Base-by-base conservation (phyloP, 768 basidiomycete genomes). In the Xerocomus potaroensis region DNA sequence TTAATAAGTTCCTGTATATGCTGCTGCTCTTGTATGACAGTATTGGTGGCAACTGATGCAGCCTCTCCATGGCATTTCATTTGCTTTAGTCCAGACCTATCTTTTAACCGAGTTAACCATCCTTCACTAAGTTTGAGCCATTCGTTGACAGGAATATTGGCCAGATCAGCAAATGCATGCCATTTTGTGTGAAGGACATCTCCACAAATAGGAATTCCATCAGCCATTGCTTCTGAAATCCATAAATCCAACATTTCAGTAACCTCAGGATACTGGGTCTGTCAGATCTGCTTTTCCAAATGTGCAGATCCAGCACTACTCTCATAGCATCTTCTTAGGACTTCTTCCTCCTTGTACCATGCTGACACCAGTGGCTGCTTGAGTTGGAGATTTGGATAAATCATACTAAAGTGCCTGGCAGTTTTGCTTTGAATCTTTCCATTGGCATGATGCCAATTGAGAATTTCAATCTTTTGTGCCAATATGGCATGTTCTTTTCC, bases 391-490 rank as follows among this genome's bases (percentile, higher is more conserved):
- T 64, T 65, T 0, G 63, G 69, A 56, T 68, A 73, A 10, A 24
- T 15, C 19, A 4, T 15, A 5, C 16, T 8, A 26, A 38, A 38
- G 8, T 38, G 24, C n/a, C n/a, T 38, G 6, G 66, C 67, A 0
- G 66, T 72, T 14, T 47, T 47, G 0, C 35, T 45, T 50, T 72
- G 72, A 30, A 62, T 69, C 38, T 54, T 33, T 4, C 65, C 58
- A 44, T 72, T 66, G 1, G 26, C 24, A 32, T 69, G 57, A 41
- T 66, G 42, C 69, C 68, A 73, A 30, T 72, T 51, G 1, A 73
- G 56, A 33, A 71, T 63, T 43, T 70, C 55, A 36, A 72, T 70
- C 1, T 50, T 27, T 39, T 72, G 69, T 3, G n/a, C 50, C 1
- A 70, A 30, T 10, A 63, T 70, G 1, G 67, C 64, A 59, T 67